phyloP scores from a whole-genome alignment of 352 stramenopile species.

The Phytopythium vexans region DNA sequence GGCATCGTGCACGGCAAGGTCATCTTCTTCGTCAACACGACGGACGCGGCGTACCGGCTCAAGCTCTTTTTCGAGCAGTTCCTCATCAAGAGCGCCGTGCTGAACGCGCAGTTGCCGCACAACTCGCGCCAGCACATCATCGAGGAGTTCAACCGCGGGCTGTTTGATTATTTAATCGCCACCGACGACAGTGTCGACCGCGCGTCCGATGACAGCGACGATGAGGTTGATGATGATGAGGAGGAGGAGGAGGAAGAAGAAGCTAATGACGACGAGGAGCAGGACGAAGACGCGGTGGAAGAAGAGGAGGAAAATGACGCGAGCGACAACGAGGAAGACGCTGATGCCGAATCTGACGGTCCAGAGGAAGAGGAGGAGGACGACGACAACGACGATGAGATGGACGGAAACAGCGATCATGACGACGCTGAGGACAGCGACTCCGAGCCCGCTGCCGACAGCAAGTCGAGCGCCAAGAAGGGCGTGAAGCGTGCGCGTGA shows the following conservation, averaged over 20 bases:
- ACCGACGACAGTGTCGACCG: constrained; percentile 96
- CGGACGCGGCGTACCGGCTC: constrained; percentile 91
- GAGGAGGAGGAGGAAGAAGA: constrained; percentile 60
- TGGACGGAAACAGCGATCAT: constrained; percentile 22
- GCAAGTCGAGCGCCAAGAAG: constrained; percentile 23
- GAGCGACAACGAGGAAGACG: constrained; percentile 43
- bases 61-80: constrained; percentile 99
- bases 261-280: constrained; percentile 28
- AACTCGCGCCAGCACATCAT: constrained; percentile 98
- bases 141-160: constrained; percentile 92
- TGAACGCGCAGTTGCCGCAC: constrained; percentile 98
- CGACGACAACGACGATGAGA: constrained; percentile 87
- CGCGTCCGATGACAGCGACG: constrained; percentile 51
- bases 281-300: constrained; percentile 37
- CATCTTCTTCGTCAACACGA: constrained; percentile 99
- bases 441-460: constrained; percentile 19
- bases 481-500: constrained; percentile 69
- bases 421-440: constrained; percentile 29
- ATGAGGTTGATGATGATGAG: constrained; percentile 69
- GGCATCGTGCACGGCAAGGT: constrained; percentile 96
- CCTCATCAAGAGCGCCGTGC: constrained; percentile 96
- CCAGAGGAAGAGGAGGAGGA: constrained; percentile 29
- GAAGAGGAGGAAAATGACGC: constrained; percentile 43
- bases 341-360: constrained; percentile 16
- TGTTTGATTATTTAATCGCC: constrained; percentile 99